A percentile compares a stretch with the other conserved stretches of the same genome.
These are phyloP conservation scores for Vicia sativa DNA, from an alignment of 306 rosid genomes.

Conservation along the genomic window DNA sequence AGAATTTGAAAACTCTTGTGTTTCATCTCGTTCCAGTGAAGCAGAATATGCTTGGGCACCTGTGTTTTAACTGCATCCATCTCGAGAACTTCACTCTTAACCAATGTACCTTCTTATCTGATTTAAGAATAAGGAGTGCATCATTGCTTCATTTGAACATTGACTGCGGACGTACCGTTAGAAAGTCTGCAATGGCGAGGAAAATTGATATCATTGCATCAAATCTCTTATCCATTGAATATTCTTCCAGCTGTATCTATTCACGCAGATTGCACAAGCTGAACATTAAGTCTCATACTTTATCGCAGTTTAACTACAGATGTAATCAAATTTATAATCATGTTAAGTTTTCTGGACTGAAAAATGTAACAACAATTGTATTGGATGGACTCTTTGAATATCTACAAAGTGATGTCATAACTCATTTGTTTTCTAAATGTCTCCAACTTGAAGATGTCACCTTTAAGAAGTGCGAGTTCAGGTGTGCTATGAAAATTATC, in stretches of 20 bases:
- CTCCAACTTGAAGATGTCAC: neutral
- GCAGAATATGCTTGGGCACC: neutral
- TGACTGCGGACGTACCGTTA: neutral
- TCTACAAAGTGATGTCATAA: too few relatives aligned
- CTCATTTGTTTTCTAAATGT: neutral
- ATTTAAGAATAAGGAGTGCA: neutral
- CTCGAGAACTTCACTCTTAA: neutral
- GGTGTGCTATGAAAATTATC: too few relatives aligned
- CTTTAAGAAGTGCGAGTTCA: too few relatives aligned
- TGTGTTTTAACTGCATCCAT: neutral
- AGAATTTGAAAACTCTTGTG: neutral
- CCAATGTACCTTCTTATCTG: neutral
- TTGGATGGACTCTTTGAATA: neutral
- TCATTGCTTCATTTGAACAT: neutral
- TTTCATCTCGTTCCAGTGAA: neutral
- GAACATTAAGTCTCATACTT: neutral
- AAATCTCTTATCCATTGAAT: neutral
- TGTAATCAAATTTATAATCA: neutral
- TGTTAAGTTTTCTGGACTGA: neutral
- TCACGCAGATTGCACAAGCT: too few relatives aligned
- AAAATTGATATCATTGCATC: neutral
- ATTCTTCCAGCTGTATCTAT: neutral
- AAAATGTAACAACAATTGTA: neutral
- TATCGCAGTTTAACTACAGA: too few relatives aligned
- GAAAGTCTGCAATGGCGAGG: neutral